phyloP scores from a whole-genome alignment of 345 rosid species.

The Sisymbrium altissimum region DNA sequence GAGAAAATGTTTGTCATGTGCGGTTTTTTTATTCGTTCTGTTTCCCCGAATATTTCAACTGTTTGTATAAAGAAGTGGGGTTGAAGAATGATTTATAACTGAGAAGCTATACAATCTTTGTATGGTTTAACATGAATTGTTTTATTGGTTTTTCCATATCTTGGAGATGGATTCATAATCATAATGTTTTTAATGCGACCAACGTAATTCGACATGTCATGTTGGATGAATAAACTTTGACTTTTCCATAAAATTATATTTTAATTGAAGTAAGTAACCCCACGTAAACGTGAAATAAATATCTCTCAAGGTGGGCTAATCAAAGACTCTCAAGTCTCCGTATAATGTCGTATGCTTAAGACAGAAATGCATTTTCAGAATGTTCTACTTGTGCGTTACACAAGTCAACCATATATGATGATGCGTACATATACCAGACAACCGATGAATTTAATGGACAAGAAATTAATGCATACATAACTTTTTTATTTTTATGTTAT shows the following conservation, averaged over 20 bases:
- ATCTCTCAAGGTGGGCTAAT: not conserved
- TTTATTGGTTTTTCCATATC: conserved; percentile 5
- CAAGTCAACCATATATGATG: not conserved
- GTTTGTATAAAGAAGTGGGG: conserved; percentile 21
- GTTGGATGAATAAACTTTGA: too few relatives aligned
- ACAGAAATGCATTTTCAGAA: not conserved
- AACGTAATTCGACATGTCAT: not conserved
- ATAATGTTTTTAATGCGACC: not conserved
- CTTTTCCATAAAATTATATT: too few relatives aligned
- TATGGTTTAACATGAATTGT: not conserved
- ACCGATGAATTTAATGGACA: not conserved
- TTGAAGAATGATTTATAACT: not conserved
- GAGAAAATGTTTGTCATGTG: not conserved
- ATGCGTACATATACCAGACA: not conserved
- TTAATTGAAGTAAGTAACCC: too few relatives aligned
- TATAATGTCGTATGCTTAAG: not conserved
- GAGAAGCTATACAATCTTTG: conserved; percentile 14
- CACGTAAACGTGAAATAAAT: not conserved
- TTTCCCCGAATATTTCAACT: conserved; percentile 7
- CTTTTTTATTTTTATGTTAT: too few relatives aligned
- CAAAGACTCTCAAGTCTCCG: not conserved
- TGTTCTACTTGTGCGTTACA: not conserved
- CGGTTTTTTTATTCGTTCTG: not conserved
- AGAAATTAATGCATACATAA: not conserved
- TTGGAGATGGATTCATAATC: not conserved